phyloP scores from a whole-genome alignment of 148 eudicot genomes.

The Spergularia marina region DNA sequence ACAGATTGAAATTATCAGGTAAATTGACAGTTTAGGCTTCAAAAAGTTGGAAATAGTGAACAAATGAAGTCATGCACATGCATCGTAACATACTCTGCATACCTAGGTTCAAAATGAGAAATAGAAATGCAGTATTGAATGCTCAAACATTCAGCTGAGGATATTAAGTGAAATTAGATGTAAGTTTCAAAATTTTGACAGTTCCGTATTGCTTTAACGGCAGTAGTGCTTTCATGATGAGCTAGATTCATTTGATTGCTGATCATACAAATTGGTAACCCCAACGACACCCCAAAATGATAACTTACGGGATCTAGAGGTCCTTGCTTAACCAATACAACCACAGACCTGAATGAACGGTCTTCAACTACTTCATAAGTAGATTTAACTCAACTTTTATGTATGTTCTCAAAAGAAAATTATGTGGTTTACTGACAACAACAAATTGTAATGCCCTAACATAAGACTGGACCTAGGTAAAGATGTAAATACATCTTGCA shows the following conservation, averaged over 20 bases:
- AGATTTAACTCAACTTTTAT: background rate
- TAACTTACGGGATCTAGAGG: constrained; percentile 8
- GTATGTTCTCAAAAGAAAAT: background rate
- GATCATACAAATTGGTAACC: constrained; percentile 14
- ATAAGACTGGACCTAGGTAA: constrained; percentile 6
- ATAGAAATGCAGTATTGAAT: background rate
- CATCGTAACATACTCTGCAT: background rate
- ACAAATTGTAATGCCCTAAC: background rate
- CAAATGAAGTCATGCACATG: background rate
- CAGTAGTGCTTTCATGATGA: constrained; percentile 21
- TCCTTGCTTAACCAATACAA: constrained; percentile 15
- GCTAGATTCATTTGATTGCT: constrained; percentile 8
- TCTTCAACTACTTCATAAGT: constrained; percentile 7
- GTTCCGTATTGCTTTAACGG: background rate
- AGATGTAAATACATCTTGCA: background rate
- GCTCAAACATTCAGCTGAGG: background rate
- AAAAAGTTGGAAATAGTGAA: background rate
- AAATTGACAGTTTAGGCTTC: background rate
- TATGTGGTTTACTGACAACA: background rate
- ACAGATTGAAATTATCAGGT: constrained; percentile 1
- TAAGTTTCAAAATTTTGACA: background rate
- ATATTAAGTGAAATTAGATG: background rate
- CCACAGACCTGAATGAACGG: constrained; percentile 20
- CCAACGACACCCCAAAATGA: background rate
- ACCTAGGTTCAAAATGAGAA: background rate